Conservation (phyloP, 2,329 filamentous ascomycete species). For the Phyllosticta citribraziliensis region DNA sequence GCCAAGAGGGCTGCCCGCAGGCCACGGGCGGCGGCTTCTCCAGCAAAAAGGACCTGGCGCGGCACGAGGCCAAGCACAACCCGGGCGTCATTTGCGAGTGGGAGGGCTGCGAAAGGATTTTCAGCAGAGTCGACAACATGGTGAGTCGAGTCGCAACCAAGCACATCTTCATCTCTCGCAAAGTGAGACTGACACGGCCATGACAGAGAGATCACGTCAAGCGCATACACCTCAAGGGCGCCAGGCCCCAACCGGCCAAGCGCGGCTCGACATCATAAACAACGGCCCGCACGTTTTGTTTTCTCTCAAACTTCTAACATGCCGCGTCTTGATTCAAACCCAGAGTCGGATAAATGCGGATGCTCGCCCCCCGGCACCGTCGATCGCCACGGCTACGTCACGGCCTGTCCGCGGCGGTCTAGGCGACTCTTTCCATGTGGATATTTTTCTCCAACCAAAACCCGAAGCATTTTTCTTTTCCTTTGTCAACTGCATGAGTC, state of each 20-base stretch:
- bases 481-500: conserved; percentile 4
- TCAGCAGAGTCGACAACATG: conserved; percentile 55
- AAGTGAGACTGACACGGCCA: neutral
- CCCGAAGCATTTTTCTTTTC: neutral
- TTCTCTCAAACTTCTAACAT: neutral
- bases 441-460: neutral
- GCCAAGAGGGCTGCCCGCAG: conserved; percentile 49
- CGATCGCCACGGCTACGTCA: neutral
- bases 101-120: conserved; percentile 47
- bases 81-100: conserved; percentile 50
- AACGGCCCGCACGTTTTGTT: neutral
- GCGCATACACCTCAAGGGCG: conserved; percentile 28
- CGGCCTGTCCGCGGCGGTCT: neutral
- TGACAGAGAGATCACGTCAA: conserved; percentile 31
- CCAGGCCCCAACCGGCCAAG: conserved; percentile 7
- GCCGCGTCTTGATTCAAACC: conserved; percentile 1
- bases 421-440: neutral
- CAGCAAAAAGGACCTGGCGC: conserved; percentile 51
- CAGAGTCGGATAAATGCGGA: conserved; percentile 9
- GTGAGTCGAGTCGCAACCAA: conserved; percentile 25
- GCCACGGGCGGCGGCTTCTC: conserved; percentile 48
- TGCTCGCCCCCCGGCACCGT: neutral
- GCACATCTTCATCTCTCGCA: neutral
- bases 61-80: conserved; percentile 55
- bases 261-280: conserved; percentile 6